Base-by-base conservation (phyloP, 23 red algal species). In the Pyropia haitanensis region DNA sequence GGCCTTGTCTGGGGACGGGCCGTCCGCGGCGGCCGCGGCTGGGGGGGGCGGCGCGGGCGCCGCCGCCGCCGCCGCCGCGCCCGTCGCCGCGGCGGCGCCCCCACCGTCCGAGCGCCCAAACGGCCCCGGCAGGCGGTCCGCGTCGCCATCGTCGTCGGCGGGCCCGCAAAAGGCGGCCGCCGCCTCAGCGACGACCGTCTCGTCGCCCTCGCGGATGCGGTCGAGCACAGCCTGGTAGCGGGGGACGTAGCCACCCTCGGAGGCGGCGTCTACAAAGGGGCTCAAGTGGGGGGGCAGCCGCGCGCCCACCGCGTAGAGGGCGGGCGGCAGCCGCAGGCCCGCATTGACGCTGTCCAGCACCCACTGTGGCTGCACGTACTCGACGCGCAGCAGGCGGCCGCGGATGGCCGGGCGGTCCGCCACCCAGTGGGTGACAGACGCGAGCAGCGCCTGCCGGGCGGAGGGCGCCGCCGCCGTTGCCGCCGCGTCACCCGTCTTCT, bases 281-380 rank as follows among this genome's bases (percentile, higher is more conserved):
- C 75, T 80, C 19, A 81, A 58, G 61, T 87, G 76, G 24, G 80
- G 80, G 44, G 80, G 80, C 0, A 81, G 68, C 49, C 50, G 44
- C 12, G 71, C 76, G 12, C 94, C 81, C 27, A 85, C 56, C 19
- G 68, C 57, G 63, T 98, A 83, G 18, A 86, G 57, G 53, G 86
- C 66, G 73, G 78, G 24, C 60, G 94, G 94, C 3, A 98, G 56
- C 0, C 70, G 60, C 22, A 91, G 23, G 24, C 50, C 57, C 14
- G 80, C 87, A 61, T 98, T 98, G 21, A 98, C 73, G n/a, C 67
- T 91, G 58, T 98, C 94, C 33, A 98, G 87, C 17, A 98, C 73
- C 53, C 83, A 98, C 58, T 98, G 94, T 14, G 94, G 94, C 62
- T 98, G 94, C 20, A 98, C 64, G 64, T 98, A 98, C 68, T 98